Base-by-base conservation (phyloP, 1,284 basidiomycete species). In the Phellinidium pouzarii region DNA sequence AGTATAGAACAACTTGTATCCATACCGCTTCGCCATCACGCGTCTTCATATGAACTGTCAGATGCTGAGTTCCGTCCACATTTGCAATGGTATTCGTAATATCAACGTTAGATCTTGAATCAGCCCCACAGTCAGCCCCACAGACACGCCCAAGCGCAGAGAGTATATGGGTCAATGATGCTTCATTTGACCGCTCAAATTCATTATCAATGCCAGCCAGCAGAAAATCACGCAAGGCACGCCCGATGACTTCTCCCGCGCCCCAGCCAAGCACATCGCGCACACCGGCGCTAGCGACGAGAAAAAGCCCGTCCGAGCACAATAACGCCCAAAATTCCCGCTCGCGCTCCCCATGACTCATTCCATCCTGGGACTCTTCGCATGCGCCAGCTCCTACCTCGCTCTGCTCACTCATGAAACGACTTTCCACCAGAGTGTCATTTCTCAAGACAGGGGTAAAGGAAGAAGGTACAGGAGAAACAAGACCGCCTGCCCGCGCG, bases 231-330 rank as follows among this genome's bases (percentile, higher is more conserved):
- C 72, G 71, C 50, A 90, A 64, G 44, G 74, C 73, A 66, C 80
- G 75, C 55, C 87, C 87, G 52, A 88, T 74, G 34, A 90, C 68
- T 63, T 90, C 87, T 44, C 78, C 76, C 4, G 79, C 73, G 50
- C 78, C 76, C 76, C 84, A 87, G 37, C 84, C 84, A 6, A 87
- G 72, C 2, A 87, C 70, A 44, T 77, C 73, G 50, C 69, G 66
- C 44, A 79, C 72, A 4, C 71, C 74, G 6, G 68, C 62, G 25
- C 78, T 77, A 3, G 76, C 74, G 41, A 77, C 74, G 22, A 83
- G 64, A 52, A 85, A 71, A 6, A 78, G 73, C 19, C 76, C 78
- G 45, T 68, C 63, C 0, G 68, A 60, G 46, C 74, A 77, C 17
- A 85, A 59, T 57, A 77, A 69, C 0, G 77, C 79, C 82, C 84